These are phyloP conservation scores for Candida ponderosae DNA, from an alignment of 805 yeast species.

Conservation along the genomic window DNA sequence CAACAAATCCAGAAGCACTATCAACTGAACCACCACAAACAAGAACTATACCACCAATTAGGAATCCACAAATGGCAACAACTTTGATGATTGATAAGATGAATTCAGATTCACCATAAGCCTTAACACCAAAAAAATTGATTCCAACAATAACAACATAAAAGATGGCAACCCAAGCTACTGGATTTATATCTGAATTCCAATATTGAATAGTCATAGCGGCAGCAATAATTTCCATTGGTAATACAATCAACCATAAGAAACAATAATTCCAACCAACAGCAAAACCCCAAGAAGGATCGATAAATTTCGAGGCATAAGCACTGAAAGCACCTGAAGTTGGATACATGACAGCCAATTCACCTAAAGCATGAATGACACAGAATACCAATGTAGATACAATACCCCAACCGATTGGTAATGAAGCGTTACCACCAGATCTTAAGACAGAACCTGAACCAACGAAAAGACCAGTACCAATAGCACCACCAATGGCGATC, in stretches of 20 bases:
- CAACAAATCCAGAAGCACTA: conserved; percentile 21
- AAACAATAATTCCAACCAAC: conserved; percentile 50
- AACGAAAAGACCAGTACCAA: conserved; percentile 62
- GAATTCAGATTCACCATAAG: conserved; percentile 49
- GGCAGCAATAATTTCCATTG: conserved; percentile 46
- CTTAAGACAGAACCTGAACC: conserved; percentile 50
- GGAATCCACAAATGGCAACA: conserved; percentile 41
- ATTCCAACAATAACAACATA: conserved; percentile 39
- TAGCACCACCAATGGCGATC: conserved; percentile 62
- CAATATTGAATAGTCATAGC: conserved; percentile 46
- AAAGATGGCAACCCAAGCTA: conserved; percentile 43
- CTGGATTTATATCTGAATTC: conserved; percentile 36
- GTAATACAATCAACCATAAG: conserved; percentile 44
- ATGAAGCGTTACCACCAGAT: conserved; percentile 51
- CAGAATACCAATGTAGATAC: conserved; percentile 52
- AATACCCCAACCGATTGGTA: conserved; percentile 45
- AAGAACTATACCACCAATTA: conserved; percentile 44
- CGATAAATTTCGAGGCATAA: conserved; percentile 53
- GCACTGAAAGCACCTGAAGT: conserved; percentile 58
- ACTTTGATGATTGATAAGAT: conserved; percentile 41
- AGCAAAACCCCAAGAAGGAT: conserved; percentile 56
- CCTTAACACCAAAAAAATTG: conserved; percentile 46
- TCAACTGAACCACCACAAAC: conserved; percentile 33
- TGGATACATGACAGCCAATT: conserved; percentile 53
- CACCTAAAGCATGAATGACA: conserved; percentile 56